Conservation (phyloP, 2,329 filamentous ascomycete species). For the Cladosporium sp. region DNA sequence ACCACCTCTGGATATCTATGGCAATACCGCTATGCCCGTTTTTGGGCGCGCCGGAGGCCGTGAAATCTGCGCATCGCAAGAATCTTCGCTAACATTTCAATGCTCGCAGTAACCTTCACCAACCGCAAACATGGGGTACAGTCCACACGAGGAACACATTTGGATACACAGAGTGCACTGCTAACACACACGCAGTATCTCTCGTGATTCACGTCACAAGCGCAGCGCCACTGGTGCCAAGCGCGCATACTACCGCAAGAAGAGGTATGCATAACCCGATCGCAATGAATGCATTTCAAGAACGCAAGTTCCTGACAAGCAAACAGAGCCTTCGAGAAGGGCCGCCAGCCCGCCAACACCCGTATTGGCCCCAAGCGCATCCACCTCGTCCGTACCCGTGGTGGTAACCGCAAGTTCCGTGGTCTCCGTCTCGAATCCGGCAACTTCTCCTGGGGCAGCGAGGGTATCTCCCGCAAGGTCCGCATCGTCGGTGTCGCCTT, state of each 20-base stretch:
- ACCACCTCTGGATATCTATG: neutral
- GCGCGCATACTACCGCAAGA: constrained; percentile 56
- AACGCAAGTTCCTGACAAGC: constrained; percentile 24
- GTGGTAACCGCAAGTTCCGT: constrained; percentile 99
- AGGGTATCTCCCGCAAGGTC: constrained; percentile 97
- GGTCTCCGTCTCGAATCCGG: constrained; percentile 96
- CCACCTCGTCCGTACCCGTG: constrained; percentile 93
- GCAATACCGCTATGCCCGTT: neutral
- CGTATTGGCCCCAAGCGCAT: constrained; percentile 97
- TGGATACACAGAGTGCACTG: constrained; percentile 14
- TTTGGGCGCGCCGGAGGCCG: neutral
- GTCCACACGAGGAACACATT: constrained; percentile 25
- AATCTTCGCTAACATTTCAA: constrained; percentile 8
- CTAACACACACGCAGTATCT: constrained; percentile 67
- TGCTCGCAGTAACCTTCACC: constrained; percentile 37
- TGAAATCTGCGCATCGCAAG: neutral
- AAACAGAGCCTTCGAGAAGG: constrained; percentile 99
- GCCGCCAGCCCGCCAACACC: constrained; percentile 98
- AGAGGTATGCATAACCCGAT: constrained; percentile 57
- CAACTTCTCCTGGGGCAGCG: constrained; percentile 99
- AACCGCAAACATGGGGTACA: constrained; percentile 51
- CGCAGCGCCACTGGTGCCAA: constrained; percentile 98
- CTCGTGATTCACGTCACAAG: constrained; percentile 99
- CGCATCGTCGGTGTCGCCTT: constrained; percentile 97
- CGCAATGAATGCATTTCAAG: constrained; percentile 27